phyloP scores from a whole-genome alignment of 371 early-diverging fungal species.

The Rhizomucor miehei region DNA sequence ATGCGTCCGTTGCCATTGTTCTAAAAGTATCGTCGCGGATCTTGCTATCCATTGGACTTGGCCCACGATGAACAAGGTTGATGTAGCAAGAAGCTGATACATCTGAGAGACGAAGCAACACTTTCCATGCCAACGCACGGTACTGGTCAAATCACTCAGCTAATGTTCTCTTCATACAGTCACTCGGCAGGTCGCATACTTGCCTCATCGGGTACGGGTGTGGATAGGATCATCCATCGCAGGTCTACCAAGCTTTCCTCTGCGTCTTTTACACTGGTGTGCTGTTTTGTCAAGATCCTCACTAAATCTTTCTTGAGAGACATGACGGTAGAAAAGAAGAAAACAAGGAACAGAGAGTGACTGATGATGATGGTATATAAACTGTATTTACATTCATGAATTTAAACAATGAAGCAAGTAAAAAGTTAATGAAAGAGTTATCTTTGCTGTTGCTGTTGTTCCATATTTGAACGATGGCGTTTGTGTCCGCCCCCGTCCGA shows the following conservation, averaged over 20 bases:
- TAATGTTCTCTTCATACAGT: neutral
- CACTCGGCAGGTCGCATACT: neutral
- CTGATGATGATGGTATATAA: no score
- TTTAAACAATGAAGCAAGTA: no score
- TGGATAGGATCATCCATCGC: conserved; percentile 12
- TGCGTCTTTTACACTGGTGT: conserved; percentile 12
- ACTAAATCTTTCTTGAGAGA: conserved; percentile 3
- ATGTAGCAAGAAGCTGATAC: conserved; percentile 79
- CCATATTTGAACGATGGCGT: neutral
- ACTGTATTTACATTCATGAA: no score
- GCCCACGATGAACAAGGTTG: conserved; percentile 66
- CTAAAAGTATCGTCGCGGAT: conserved; percentile 90
- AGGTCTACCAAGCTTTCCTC: conserved; percentile 22
- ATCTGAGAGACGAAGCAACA: conserved; percentile 74
- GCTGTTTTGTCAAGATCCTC: conserved; percentile 18
- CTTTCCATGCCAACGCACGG: conserved; percentile 73
- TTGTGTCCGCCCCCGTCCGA: no score
- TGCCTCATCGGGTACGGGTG: conserved; percentile 25
- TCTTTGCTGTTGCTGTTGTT: conserved; percentile 9
- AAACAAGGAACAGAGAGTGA: no score
- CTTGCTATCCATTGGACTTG: conserved; percentile 71
- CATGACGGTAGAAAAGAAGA: neutral
- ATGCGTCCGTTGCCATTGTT: conserved; percentile 81
- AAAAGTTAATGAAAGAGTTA: no score
- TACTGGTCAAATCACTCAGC: conserved; percentile 6